Conservation (phyloP, 495 filamentous ascomycete species). For the Penicillium soppii region DNA sequence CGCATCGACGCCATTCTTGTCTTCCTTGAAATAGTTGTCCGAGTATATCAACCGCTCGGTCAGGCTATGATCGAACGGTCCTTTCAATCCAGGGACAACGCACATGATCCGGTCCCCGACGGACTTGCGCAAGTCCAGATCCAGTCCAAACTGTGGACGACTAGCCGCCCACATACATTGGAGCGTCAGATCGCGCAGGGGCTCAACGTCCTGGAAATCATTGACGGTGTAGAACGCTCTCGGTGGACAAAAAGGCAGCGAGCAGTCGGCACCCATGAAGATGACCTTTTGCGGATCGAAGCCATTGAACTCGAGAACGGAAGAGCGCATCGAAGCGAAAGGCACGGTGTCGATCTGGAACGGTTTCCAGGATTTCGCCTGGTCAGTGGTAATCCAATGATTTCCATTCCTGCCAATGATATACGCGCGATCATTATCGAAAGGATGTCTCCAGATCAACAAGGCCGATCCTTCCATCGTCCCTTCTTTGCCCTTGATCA, state of each 20-base stretch:
- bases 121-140: conserved; percentile 52
- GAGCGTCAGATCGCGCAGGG: conserved; percentile 60
- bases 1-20: conserved; percentile 60
- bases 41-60: conserved; percentile 75
- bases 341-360: conserved; percentile 60
- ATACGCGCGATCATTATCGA: conserved; percentile 75
- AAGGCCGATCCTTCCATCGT: conserved; percentile 53
- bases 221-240: conserved; percentile 77
- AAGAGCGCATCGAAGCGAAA: conserved; percentile 16
- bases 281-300: conserved; percentile 77
- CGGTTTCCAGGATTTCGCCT: conserved; percentile 72
- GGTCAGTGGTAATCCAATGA: conserved; percentile 81
- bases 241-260: conserved; percentile 33
- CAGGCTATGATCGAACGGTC: conserved; percentile 48
- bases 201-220: conserved; percentile 67
- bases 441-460: conserved; percentile 69
- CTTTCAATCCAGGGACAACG: conserved; percentile 67
- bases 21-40: conserved; percentile 68
- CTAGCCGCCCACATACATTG: conserved; percentile 84
- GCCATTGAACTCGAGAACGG: conserved; percentile 71
- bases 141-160: conserved; percentile 68
- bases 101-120: conserved; percentile 71
- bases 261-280: conserved; percentile 64
- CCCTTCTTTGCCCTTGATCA: conserved; percentile 57
- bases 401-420: conserved; percentile 60